These are phyloP conservation scores for Pythium vanterpoolii DNA, from an alignment of 352 stramenopile species.

Conservation along the genomic window DNA sequence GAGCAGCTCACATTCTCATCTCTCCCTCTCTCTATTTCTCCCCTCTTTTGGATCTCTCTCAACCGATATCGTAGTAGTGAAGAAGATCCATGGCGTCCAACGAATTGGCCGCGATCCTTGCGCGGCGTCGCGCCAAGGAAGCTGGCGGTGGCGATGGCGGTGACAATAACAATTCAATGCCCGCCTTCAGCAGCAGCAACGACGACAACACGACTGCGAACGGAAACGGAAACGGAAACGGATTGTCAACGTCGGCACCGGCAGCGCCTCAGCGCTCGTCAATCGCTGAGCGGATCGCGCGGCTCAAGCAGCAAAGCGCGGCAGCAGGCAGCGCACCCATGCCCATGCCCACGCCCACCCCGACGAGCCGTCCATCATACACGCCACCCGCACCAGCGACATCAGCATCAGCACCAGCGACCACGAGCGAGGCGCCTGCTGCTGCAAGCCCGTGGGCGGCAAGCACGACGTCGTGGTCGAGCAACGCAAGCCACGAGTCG, in stretches of 20 bases:
- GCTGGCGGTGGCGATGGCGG: conserved; percentile 35
- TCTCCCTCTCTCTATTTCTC: conserved; percentile 6
- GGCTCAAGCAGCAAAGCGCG: conserved; percentile 65
- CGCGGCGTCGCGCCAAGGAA: conserved; percentile 66
- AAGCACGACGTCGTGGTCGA: conserved; percentile 5
- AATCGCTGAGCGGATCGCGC: conserved; percentile 76
- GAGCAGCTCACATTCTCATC: background rate
- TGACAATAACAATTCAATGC: conserved; percentile 23
- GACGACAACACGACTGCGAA: conserved; percentile 9
- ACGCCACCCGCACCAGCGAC: background rate
- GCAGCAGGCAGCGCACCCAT: conserved; percentile 28
- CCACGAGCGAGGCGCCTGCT: background rate
- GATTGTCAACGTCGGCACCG: background rate
- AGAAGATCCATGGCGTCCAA: conserved; percentile 74
- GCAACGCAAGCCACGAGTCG: background rate
- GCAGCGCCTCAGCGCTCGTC: conserved; percentile 33
- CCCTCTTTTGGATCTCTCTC: background rate
- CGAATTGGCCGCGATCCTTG: conserved; percentile 80
- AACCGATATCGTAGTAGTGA: background rate
- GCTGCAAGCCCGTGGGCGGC: conserved; percentile 6
- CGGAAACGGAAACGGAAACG: background rate
- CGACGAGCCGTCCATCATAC: conserved; percentile 26
- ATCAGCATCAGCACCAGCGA: background rate
- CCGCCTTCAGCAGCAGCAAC: conserved; percentile 30
- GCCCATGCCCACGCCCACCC: conserved; percentile 23